Evolutionary conservation across 108 stramenopile genomes (phyloP).

Genomic region (Cylindrotheca fusiformis): DNA sequence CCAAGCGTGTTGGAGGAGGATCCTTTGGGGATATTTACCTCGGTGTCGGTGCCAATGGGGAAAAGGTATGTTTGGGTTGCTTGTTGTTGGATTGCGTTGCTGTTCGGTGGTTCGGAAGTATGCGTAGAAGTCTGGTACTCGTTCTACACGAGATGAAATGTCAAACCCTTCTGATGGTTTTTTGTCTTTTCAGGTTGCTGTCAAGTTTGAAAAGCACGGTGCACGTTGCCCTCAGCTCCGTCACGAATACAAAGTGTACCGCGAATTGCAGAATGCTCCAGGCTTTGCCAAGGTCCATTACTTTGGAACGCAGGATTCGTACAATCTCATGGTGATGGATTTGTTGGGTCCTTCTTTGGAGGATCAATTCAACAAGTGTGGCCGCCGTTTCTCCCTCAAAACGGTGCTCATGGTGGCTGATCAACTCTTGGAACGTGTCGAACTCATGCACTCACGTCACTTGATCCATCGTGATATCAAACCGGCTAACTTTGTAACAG

Average conservation of each 20-base stretch:
- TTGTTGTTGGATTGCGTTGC: neutral
- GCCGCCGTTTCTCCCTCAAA: slow-evolving; percentile 92
- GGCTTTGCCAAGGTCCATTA: slow-evolving; percentile 96
- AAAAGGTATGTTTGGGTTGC: slow-evolving; percentile 46
- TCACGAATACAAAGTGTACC: slow-evolving; percentile 99
- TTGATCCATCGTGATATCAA: slow-evolving; percentile 97
- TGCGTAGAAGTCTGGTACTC: neutral
- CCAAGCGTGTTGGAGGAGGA: slow-evolving; percentile 97
- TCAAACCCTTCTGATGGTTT: neutral
- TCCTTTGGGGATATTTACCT: slow-evolving; percentile 99
- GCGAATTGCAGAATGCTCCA: slow-evolving; percentile 95
- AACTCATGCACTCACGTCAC: slow-evolving; percentile 96
- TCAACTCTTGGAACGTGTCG: slow-evolving; percentile 97
- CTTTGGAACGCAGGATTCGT: slow-evolving; percentile 96
- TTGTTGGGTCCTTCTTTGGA: slow-evolving; percentile 96
- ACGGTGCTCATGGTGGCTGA: slow-evolving; percentile 97
- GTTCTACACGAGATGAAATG: neutral
- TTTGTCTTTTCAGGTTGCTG: slow-evolving; percentile 69
- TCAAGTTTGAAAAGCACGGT: slow-evolving; percentile 91
- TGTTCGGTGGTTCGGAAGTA: neutral
- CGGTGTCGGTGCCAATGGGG: slow-evolving; percentile 83
- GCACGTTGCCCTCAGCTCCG: slow-evolving; percentile 95
- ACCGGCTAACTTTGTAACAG: slow-evolving; percentile 97
- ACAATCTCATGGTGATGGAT: slow-evolving; percentile 99
- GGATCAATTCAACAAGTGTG: slow-evolving; percentile 98